A percentile compares a stretch with the other conserved stretches of the same genome.
Conservation (phyloP, 2,329 filamentous ascomycete genomes). For the Cadophora gregata region DNA sequence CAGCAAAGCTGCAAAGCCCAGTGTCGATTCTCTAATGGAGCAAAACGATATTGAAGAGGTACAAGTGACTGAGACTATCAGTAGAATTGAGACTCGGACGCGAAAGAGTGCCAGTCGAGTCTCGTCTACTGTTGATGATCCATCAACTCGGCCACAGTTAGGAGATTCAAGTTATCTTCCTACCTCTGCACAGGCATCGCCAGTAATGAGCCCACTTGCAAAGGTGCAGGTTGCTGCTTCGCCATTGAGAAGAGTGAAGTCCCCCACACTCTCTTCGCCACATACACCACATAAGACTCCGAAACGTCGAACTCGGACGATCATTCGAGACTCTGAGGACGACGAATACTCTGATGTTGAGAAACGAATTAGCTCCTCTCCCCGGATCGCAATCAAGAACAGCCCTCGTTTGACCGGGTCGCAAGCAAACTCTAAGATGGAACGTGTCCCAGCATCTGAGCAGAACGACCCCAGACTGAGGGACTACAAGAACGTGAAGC, state of each 20-base stretch:
- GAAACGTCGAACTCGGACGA: constrained; percentile 23
- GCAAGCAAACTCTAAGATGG: constrained; percentile 21
- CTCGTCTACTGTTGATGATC: constrained; percentile 28
- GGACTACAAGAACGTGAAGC: constrained; percentile 22
- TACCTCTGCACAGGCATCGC: not conserved
- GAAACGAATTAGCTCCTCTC: constrained; percentile 28
- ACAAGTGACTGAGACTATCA: constrained; percentile 39
- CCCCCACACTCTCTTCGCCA: constrained; percentile 9
- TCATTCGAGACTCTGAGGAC: constrained; percentile 44
- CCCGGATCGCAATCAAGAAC: constrained; percentile 29
- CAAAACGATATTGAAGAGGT: constrained; percentile 29
- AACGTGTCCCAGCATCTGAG: constrained; percentile 26
- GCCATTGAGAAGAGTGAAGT: constrained; percentile 27
- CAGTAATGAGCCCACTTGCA: not conserved
- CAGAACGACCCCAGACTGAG: constrained; percentile 13
- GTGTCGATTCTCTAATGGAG: constrained; percentile 26
- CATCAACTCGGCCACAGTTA: constrained; percentile 13
- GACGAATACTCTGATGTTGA: constrained; percentile 39
- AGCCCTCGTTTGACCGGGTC: constrained; percentile 24
- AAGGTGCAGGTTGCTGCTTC: constrained; percentile 39
- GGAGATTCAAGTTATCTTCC: not conserved
- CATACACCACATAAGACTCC: constrained; percentile 30
- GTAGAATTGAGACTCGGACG: constrained; percentile 36
- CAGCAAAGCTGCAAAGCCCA: constrained; percentile 23
- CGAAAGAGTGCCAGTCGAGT: constrained; percentile 39